phyloP scores from a whole-genome alignment of 352 stramenopile genomes.

The Globisporangium okanoganense region DNA sequence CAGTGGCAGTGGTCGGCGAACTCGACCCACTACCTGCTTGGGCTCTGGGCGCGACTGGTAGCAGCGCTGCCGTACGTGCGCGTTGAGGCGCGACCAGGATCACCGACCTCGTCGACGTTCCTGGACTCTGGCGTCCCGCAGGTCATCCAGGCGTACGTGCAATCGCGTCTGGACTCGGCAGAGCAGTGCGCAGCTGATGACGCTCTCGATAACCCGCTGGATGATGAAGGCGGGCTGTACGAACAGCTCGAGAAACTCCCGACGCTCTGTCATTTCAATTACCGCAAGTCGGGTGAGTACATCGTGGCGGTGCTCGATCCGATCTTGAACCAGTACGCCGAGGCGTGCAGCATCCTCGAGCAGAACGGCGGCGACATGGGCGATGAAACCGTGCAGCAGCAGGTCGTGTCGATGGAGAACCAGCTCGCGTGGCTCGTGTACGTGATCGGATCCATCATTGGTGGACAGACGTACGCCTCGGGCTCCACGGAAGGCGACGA shows the following conservation, averaged over 20 bases:
- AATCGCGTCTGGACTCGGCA: constrained; percentile 93
- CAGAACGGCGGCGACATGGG: constrained; percentile 37
- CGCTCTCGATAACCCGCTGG: constrained; percentile 94
- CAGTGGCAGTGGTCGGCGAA: constrained; percentile 95
- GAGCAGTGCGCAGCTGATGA: constrained; percentile 93
- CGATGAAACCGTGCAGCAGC: constrained; percentile 52
- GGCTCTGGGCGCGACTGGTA: constrained; percentile 95
- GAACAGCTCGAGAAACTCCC: constrained; percentile 97
- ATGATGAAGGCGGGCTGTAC: constrained; percentile 95
- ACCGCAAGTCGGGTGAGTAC: constrained; percentile 90
- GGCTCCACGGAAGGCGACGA: constrained; percentile 92
- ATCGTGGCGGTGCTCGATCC: constrained; percentile 94
- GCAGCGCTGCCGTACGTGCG: constrained; percentile 96
- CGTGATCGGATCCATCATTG: constrained; percentile 95
- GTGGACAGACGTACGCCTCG: constrained; percentile 93
- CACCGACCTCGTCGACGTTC: constrained; percentile 56
- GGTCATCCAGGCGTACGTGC: constrained; percentile 95
- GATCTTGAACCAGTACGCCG: constrained; percentile 91
- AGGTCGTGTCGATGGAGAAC: constrained; percentile 88
- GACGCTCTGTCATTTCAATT: constrained; percentile 97
- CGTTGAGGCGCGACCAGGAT: constrained; percentile 50
- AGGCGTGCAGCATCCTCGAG: constrained; percentile 80
- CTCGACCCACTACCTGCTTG: constrained; percentile 96
- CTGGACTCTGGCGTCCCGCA: constrained; percentile 71
- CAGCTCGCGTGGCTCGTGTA: constrained; percentile 98